These are phyloP conservation scores for Edaphochlamys debaryana DNA, from an alignment of 139 green algal species.

Conservation along the genomic window DNA sequence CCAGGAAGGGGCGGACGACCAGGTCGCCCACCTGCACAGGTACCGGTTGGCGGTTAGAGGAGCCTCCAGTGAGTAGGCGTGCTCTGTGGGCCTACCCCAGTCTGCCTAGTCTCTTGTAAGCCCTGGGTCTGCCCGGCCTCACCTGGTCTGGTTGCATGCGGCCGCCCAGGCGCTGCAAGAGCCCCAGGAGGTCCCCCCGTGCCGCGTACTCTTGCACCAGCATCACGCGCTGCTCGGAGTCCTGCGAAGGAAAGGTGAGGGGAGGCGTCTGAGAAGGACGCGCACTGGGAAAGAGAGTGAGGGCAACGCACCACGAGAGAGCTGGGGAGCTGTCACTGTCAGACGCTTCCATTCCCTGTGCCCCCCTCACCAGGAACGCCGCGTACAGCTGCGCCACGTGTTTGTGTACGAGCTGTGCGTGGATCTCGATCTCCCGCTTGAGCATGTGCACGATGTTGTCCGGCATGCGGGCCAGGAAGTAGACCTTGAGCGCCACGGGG, in stretches of 20 bases:
- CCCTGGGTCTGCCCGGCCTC: too few species aligned
- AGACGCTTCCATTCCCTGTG: too few species aligned
- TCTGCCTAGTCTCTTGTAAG: too few species aligned
- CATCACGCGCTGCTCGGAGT: constrained; percentile 14
- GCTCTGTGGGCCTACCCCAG: too few species aligned
- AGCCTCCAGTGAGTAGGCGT: too few species aligned
- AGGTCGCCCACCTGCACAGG: constrained; percentile 30
- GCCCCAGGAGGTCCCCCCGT: constrained; percentile 37
- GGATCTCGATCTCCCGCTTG: constrained; percentile 10
- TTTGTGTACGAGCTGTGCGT: not conserved
- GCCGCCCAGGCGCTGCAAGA: constrained; percentile 35
- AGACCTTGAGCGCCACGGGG: constrained; percentile 27
- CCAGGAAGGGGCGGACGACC: constrained; percentile 44
- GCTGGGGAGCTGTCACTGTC: too few species aligned
- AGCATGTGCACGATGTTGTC: constrained; percentile 10
- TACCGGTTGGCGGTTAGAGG: too few species aligned
- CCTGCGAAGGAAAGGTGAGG: too few species aligned
- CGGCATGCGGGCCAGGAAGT: constrained; percentile 6
- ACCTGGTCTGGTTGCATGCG: not conserved
- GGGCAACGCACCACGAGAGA: too few species aligned
- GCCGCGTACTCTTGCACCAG: constrained; percentile 54
- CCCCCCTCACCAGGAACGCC: constrained; percentile 46
- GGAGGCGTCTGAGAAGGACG: too few species aligned
- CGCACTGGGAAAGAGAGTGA: too few species aligned
- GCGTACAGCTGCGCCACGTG: constrained; percentile 52